Conservation (phyloP, 768 basidiomycete species). For the Auricularia sp. region DNA sequence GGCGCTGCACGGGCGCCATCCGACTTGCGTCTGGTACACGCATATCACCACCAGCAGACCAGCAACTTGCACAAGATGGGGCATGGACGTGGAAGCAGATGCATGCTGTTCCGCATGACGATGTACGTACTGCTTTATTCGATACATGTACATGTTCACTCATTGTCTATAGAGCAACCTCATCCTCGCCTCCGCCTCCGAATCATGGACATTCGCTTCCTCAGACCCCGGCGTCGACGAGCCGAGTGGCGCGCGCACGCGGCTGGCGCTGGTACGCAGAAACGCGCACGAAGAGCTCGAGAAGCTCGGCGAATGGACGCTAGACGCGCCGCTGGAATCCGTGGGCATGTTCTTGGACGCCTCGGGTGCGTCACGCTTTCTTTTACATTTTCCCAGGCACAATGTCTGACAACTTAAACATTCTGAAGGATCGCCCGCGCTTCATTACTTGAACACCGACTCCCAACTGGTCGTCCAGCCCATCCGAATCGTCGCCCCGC, state of each 20-base stretch:
- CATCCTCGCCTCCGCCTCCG: slow-evolving; percentile 8
- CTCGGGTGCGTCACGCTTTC: too few species aligned
- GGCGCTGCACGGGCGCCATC: slow-evolving; percentile 26
- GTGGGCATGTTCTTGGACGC: slow-evolving; percentile 35
- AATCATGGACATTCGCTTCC: neutral
- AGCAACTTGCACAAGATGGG: slow-evolving; percentile 7
- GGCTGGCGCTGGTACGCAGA: slow-evolving; percentile 29
- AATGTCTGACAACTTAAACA: neutral
- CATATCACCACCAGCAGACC: slow-evolving; percentile 19
- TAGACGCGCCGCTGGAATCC: slow-evolving; percentile 37
- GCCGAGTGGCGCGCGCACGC: slow-evolving; percentile 33
- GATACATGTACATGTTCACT: neutral
- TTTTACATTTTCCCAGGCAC: neutral
- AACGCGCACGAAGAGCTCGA: slow-evolving; percentile 28
- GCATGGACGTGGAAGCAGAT: slow-evolving; percentile 28
- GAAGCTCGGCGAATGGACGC: slow-evolving; percentile 43
- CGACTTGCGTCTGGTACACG: slow-evolving; percentile 20
- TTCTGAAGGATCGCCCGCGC: slow-evolving; percentile 25
- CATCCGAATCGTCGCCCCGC: slow-evolving; percentile 4
- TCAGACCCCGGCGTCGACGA: slow-evolving; percentile 12
- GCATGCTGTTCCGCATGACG: slow-evolving; percentile 16
- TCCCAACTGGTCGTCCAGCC: neutral
- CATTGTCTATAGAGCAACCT: slow-evolving; percentile 7
- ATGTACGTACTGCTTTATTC: slow-evolving; percentile 15
- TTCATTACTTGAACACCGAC: slow-evolving; percentile 8